These are phyloP conservation scores for Verticillium nubilum DNA, from an alignment of 2,329 filamentous ascomycete species.

Conservation along the genomic window DNA sequence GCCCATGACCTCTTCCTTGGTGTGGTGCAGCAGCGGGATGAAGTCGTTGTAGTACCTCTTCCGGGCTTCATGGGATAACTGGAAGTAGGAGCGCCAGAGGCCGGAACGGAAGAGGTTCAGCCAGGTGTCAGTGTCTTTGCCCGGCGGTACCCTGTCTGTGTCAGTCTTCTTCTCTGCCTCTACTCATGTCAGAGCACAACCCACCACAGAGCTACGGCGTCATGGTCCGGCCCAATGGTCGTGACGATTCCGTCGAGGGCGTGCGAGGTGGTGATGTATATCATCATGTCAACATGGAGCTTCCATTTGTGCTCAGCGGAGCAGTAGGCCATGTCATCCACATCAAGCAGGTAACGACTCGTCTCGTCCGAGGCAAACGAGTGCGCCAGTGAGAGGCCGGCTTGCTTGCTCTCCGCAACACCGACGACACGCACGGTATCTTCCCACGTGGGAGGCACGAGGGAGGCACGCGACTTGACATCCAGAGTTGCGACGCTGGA, in stretches of 20 bases:
- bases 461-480: constrained; percentile 29
- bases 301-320: constrained; percentile 67
- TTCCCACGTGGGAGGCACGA: constrained; percentile 47
- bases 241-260: constrained; percentile 69
- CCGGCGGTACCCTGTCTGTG: constrained; percentile 63
- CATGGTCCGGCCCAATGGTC: constrained; percentile 69
- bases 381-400: constrained; percentile 66
- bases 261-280: constrained; percentile 71
- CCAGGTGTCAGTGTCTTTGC: constrained; percentile 67
- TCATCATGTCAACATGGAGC: constrained; percentile 71
- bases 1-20: constrained; percentile 65
- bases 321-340: constrained; percentile 58
- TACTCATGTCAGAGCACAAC: constrained; percentile 20
- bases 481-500: constrained; percentile 8
- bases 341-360: constrained; percentile 68
- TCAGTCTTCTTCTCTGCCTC: background rate
- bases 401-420: constrained; percentile 64
- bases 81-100: constrained; percentile 71
- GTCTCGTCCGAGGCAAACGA: constrained; percentile 73
- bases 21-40: constrained; percentile 66
- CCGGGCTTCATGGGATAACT: constrained; percentile 66
- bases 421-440: constrained; percentile 56
- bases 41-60: constrained; percentile 74
- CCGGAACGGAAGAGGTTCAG: constrained; percentile 68
- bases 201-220: constrained; percentile 74